Base-by-base conservation (phyloP, 352 stramenopile genomes). In the Phytophthora citricola region DNA sequence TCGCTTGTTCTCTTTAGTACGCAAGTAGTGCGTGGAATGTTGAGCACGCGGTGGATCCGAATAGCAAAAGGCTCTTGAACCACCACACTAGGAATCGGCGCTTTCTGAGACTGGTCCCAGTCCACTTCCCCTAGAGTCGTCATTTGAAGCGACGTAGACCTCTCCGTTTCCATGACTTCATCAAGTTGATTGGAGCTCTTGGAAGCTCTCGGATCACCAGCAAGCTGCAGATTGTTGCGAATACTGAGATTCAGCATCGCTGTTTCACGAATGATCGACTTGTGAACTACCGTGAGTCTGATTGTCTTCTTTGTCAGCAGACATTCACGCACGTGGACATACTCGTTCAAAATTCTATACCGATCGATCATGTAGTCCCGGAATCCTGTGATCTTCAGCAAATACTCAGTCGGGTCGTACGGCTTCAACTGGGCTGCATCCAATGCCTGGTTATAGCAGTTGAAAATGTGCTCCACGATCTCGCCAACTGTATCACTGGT, bases 401-500 rank as follows among this genome's bases (percentile, higher is more conserved):
- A 59, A 58, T 91, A 94, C 72, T 94, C 81, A 14, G 70, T 79
- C 1, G 83, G 83, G 27, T 92, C 79, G 68, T 94, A 94, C 20
- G 86, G 78, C 17, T 73, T 71, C 63, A 94, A 48, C 31, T 83
- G 83, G 0, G 84, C 83, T 1, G 86, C 83, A 61, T 92, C 83
- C 4, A 92, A 63, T 9, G 75, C 77, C 56, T 90, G 79, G 38
- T 89, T 88, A 78, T 94, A 94, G 68, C 82, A 94, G 59, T 92
- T 90, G 55, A 94, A 94, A 36, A 92, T 87, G 41, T 91, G 82
- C 73, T 92, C 86, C 49, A 94, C 86, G 45, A 92, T 91, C 71
- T 94, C 82, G 5, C 79, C 82, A n/a, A 94, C 86, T 1, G 86
- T 94, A 58, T 94, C 85, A 14, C 81, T 78, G 0, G 84, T 89